Evolutionary conservation across 306 rosid genomes (phyloP).

Genomic region (Alnus glutinosa): DNA sequence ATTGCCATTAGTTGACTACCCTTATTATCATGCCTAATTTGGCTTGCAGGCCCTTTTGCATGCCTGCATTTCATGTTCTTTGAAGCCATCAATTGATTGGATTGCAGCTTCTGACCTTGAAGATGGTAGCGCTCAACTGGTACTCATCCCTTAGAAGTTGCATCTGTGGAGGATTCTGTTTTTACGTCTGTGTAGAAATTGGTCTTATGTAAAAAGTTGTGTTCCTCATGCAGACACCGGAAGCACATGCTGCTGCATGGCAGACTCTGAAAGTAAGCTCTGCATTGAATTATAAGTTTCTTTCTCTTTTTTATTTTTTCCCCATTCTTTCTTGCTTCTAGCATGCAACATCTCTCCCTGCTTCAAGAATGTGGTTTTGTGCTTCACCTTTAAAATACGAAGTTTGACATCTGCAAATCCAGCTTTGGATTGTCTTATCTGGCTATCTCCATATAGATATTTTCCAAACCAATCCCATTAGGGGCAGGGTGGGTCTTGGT

Average conservation of each 20-base stretch:
- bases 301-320: neutral
- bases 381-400: neutral
- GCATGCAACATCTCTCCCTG: neutral
- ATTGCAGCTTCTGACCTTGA: constrained; percentile 99
- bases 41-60: constrained; percentile 88
- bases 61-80: constrained; percentile 84
- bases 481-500: neutral
- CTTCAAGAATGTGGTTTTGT: neutral
- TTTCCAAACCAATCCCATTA: neutral
- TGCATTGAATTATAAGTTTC: constrained; percentile 1
- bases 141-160: constrained; percentile 37
- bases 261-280: constrained; percentile 70
- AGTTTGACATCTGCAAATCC: neutral
- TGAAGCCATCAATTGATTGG: constrained; percentile 93
- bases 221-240: constrained; percentile 69
- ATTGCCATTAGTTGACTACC: constrained; percentile 15
- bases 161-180: constrained; percentile 26
- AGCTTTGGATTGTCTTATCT: neutral
- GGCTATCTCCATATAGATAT: neutral
- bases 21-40: constrained; percentile 24
- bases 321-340: neutral
- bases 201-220: constrained; percentile 26
- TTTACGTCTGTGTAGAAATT: constrained; percentile 19
- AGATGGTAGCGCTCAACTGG: constrained; percentile 79
- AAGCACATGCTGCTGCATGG: constrained; percentile 91